Evolutionary conservation across 2,329 filamentous ascomycete species (phyloP), one percentile per base, ranked within the genome.

Genomic region (Fusarium mundagurra): DNA sequence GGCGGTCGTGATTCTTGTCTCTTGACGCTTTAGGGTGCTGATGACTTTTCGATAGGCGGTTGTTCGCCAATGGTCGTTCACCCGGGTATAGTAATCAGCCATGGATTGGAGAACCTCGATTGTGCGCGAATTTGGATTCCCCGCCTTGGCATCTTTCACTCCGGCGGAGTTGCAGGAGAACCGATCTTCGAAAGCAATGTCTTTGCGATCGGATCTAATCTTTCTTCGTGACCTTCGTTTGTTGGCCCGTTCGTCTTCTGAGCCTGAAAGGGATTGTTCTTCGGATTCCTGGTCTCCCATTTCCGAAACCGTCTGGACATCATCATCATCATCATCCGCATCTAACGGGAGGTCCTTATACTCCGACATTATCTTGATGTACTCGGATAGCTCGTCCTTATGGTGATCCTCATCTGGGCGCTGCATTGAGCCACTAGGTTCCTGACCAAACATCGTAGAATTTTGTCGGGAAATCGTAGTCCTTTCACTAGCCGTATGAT

Each of bases 51-150:
- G 91, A 80, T 98, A 98, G 9, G 93, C 92, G 2, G 89, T 84
- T 0, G 88, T 88, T 7, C 94, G 90, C 93, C 94, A 98, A 41
- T 90, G 88, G 77, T 98, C 95, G 44, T 91, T 88, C n/a, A 89
- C 90, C 12, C 91, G 87, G 9, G 88, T 88, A 80, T 98, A 97
- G 81, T 96, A 92, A 61, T 92, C 88, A 47, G 90, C 88, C 93
- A 98, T 95, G 74, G 93, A 87, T 76, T 94, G 89, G 10, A 98
- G 85, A 5, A 96, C 85, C 53, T 92, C 88, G 58, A 98, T 95
- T 0, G 93, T 97, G 18, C 88, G 85, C 3, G 86, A 84, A 79
- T 98, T 98, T 0, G 94, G 93, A 74, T 93, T 94, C 18, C 84
- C 80, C 2, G 82, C 78, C 20, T 83, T 80, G 8, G 80, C 79